Percentiles rank a stretch among this genome's conserved stretches.
Evolutionary conservation across 176 grass and related monocot species (phyloP).

Genomic region (Oryza rufipogon): DNA sequence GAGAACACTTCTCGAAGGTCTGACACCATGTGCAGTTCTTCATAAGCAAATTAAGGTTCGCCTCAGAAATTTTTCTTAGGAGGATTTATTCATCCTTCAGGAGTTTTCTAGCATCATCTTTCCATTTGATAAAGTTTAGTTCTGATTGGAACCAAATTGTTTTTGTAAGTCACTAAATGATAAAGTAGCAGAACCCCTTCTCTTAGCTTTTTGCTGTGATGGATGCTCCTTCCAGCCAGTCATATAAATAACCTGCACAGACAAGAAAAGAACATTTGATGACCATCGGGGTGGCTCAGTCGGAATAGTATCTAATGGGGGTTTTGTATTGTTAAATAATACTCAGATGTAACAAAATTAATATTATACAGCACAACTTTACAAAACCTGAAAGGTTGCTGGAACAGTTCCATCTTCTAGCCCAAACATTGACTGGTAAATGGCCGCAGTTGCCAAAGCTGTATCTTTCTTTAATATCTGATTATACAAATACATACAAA

Average conservation of each 20-base stretch:
- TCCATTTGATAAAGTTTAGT: slow-evolving; percentile 35
- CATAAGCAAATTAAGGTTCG: neutral
- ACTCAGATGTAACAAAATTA: neutral
- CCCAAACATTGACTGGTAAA: slow-evolving; percentile 99
- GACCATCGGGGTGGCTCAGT: neutral
- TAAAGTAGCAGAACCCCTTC: slow-evolving; percentile 75
- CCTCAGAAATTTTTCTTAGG: neutral
- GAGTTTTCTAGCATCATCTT: slow-evolving; percentile 12
- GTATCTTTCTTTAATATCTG: slow-evolving; percentile 92
- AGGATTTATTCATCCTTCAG: slow-evolving; percentile 13
- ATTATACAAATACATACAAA: slow-evolving; percentile 16
- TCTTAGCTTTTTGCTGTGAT: slow-evolving; percentile 90
- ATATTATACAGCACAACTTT: slow-evolving; percentile 22
- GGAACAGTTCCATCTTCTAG: slow-evolving; percentile 91
- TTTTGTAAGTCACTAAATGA: slow-evolving; percentile 86
- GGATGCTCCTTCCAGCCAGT: slow-evolving; percentile 96
- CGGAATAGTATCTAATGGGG: neutral
- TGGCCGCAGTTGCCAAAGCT: slow-evolving; percentile 78
- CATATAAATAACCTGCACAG: slow-evolving; percentile 86
- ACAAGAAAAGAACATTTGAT: neutral
- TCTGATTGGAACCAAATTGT: slow-evolving; percentile 69
- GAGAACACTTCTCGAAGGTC: neutral
- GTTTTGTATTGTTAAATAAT: neutral
- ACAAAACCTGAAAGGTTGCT: slow-evolving; percentile 89
- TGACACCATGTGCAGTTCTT: neutral